These are phyloP conservation scores for Termitomyces sp. DNA, from an alignment of 768 basidiomycete genomes.

Conservation along the genomic window DNA sequence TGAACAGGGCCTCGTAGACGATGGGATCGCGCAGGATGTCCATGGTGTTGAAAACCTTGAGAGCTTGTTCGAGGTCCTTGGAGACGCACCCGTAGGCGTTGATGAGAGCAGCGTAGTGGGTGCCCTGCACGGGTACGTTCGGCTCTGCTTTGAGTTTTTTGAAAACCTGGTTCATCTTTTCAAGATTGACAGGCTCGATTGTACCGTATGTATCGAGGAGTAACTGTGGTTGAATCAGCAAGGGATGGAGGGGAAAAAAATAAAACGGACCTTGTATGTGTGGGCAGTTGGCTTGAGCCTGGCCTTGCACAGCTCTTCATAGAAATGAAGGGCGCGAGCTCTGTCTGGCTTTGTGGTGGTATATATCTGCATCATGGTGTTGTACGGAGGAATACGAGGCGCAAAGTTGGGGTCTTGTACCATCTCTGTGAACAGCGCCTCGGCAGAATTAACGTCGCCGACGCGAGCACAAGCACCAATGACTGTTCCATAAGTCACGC, in stretches of 20 bases:
- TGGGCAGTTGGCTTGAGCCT: constrained; percentile 75
- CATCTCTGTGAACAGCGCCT: constrained; percentile 87
- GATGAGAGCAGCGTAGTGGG: constrained; percentile 76
- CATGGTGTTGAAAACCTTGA: constrained; percentile 75
- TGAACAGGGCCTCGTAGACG: constrained; percentile 86
- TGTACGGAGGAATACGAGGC: constrained; percentile 91
- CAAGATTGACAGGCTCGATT: constrained; percentile 75
- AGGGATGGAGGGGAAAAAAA: constrained; percentile 1
- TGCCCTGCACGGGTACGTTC: constrained; percentile 36
- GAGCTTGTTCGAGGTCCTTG: constrained; percentile 73
- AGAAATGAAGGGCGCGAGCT: constrained; percentile 68
- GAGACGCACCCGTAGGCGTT: constrained; percentile 80
- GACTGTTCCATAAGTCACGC: constrained; percentile 92
- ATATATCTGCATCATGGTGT: constrained; percentile 98
- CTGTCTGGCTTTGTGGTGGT: constrained; percentile 87
- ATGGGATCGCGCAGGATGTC: constrained; percentile 68
- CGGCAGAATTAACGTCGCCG: constrained; percentile 80
- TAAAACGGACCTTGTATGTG: constrained; percentile 78
- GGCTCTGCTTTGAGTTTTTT: constrained; percentile 42
- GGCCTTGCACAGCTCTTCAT: constrained; percentile 54
- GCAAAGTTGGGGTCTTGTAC: constrained; percentile 61
- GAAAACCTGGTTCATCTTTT: constrained; percentile 69
- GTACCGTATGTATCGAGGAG: constrained; percentile 86
- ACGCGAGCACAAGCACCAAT: constrained; percentile 93
- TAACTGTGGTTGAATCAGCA: constrained; percentile 42